Evolutionary conservation across 2,329 filamentous ascomycete species (phyloP).

Genomic region (Cryphonectria radicalis): DNA sequence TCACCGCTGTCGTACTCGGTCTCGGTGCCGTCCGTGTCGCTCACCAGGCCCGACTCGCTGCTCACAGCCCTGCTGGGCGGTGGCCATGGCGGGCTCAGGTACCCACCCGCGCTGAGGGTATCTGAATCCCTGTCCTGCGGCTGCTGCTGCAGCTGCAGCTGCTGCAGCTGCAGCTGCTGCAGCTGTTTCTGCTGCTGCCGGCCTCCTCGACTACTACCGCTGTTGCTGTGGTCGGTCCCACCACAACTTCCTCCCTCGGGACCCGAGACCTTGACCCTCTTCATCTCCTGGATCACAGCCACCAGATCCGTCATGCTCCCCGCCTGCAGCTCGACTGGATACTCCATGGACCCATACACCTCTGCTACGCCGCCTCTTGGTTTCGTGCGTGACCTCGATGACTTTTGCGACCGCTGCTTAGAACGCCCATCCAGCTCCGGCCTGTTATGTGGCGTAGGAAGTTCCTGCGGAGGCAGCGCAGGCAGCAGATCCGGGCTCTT

Average conservation of each 20-base stretch:
- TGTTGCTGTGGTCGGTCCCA: not conserved
- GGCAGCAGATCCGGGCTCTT: slow-evolving; percentile 13
- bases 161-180: too few relatives aligned
- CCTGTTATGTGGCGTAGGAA: slow-evolving; percentile 25
- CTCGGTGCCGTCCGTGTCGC: slow-evolving; percentile 7
- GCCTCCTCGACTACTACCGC: not conserved
- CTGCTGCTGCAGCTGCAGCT: too few relatives aligned
- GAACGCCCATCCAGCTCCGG: slow-evolving; percentile 19
- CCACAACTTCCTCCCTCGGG: not conserved
- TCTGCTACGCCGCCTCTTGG: not conserved
- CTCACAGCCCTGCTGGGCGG: slow-evolving; percentile 1
- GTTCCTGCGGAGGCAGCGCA: slow-evolving; percentile 18
- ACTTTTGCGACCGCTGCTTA: slow-evolving; percentile 9
- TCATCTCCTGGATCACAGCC: slow-evolving; percentile 5
- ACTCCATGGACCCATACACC: slow-evolving; percentile 17
- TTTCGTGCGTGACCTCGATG: not conserved
- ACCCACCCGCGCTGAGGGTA: not conserved
- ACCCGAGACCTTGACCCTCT: not conserved
- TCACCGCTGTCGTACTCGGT: slow-evolving; percentile 10
- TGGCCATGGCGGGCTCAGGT: slow-evolving; percentile 6
- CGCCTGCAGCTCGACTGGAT: slow-evolving; percentile 25
- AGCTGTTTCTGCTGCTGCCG: not conserved
- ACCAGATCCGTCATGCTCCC: slow-evolving; percentile 23
- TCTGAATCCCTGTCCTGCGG: slow-evolving; percentile 3
- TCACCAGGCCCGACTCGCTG: slow-evolving; percentile 2